Base-by-base conservation (phyloP, 805 yeast species). In the Ogataea ramenticola region DNA sequence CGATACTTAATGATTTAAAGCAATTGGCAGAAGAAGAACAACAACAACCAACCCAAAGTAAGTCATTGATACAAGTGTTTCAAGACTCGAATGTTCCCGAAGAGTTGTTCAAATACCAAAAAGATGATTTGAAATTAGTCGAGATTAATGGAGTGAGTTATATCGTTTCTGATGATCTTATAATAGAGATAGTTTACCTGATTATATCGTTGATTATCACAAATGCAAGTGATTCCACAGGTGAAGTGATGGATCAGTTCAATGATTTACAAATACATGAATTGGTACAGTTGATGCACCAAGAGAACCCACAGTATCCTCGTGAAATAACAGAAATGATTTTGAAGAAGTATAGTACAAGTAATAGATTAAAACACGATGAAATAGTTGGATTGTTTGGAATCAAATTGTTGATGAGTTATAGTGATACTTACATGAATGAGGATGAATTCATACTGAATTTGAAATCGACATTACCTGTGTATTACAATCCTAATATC, bases 391-490 rank as follows among this genome's bases (percentile, higher is more conserved):
- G 48, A 20, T 29, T 50, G n/a, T 54, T 43, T 44, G 56, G 57
- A 3, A 42, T 41, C 5, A 3, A 26, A 9, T 5, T 20, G 27
- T 27, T 37, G 20, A n/a, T 9, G 11, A 10, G 26, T 8, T 16
- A 5, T 4, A 8, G 3, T 46, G 46, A 40, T 6, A 24, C 6
- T 42, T 50, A 15, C 15, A 22, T 41, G 4, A 21, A 39, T 15
- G 41, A 40, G 0, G 75, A 76, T 35, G 87, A 82, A 46, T 77
- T 88, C 54, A 53, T 80, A 46, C 70, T 84, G 40, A 72, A 74
- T 42, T 77, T 90, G 80, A 77, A 79, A 52, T 67, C 80, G 1
- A 64, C 72, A 6, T 68, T 86, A 36, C 90, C 93, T 73, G 77
- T 59, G 73, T 78, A 65, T 39, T 62, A 61, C 42, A 51, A 51